A percentile compares a stretch with the other conserved stretches of the same genome.
Evolutionary conservation across 148 eudicot species (phyloP).

Genomic region (Spergularia marina): DNA sequence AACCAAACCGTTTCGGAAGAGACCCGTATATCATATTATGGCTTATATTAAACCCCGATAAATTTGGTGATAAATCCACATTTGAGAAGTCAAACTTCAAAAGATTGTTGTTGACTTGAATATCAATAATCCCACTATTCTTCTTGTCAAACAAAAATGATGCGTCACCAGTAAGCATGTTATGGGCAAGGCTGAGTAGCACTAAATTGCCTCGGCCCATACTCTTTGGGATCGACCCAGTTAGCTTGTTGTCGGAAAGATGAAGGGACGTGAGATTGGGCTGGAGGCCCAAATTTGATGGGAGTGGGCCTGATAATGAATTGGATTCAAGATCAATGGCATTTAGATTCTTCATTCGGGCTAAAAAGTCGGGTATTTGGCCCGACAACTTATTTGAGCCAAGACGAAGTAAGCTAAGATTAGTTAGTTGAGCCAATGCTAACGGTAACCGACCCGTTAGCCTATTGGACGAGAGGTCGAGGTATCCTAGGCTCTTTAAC

Average conservation of each 20-base stretch:
- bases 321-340: constrained; percentile 17
- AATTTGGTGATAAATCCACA: constrained; percentile 10
- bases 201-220: constrained; percentile 19
- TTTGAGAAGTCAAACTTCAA: constrained; percentile 35
- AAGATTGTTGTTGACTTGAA: constrained; percentile 12
- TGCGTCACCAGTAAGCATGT: constrained; percentile 39
- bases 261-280: not conserved
- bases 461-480: constrained; percentile 25
- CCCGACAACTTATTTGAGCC: constrained; percentile 25
- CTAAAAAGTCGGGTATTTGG: constrained; percentile 20
- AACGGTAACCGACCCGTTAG: constrained; percentile 23
- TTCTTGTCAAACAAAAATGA: constrained; percentile 39
- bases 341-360: not conserved
- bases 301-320: constrained; percentile 36
- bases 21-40: constrained; percentile 46
- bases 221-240: constrained; percentile 34
- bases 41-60: constrained; percentile 28
- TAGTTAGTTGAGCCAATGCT: not conserved
- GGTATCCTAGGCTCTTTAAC: not conserved
- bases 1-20: constrained; percentile 27
- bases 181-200: constrained; percentile 23
- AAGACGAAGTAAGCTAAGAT: not conserved
- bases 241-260: constrained; percentile 35
- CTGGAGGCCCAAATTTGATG: constrained; percentile 30
- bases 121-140: not conserved